phyloP scores from a whole-genome alignment of 768 basidiomycete genomes.

The Coprinopsis sp. region DNA sequence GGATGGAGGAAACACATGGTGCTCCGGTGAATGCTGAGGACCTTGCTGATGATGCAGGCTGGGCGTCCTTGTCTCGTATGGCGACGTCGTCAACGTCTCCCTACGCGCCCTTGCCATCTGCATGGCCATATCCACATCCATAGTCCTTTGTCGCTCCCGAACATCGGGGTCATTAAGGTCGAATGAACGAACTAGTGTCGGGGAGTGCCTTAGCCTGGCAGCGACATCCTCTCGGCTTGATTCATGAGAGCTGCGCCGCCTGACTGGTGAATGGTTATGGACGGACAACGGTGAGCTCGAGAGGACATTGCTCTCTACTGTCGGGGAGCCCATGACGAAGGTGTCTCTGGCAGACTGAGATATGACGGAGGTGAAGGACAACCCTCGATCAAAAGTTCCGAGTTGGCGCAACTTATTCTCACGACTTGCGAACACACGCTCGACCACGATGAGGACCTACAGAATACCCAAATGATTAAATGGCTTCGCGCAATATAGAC shows the following conservation, averaged over 20 bases:
- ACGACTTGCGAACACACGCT: too few relatives aligned
- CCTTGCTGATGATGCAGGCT: slow-evolving; percentile 7
- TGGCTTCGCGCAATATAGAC: too few relatives aligned
- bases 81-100: slow-evolving; percentile 37
- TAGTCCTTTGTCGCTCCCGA: slow-evolving; percentile 82
- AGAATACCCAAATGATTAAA: too few relatives aligned
- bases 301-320: slow-evolving; percentile 25
- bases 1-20: slow-evolving; percentile 41
- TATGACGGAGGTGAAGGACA: background rate
- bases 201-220: slow-evolving; percentile 48
- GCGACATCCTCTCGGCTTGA: slow-evolving; percentile 30
- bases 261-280: slow-evolving; percentile 33
- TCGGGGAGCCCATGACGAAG: slow-evolving; percentile 38
- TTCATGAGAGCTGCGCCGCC: slow-evolving; percentile 30
- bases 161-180: slow-evolving; percentile 71
- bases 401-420: too few relatives aligned
- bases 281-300: slow-evolving; percentile 43
- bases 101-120: slow-evolving; percentile 70
- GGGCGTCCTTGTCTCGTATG: slow-evolving; percentile 18
- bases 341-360: background rate
- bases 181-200: slow-evolving; percentile 55
- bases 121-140: slow-evolving; percentile 93
- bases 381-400: background rate
- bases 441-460: too few relatives aligned
- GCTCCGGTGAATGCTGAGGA: slow-evolving; percentile 19